Evolutionary conservation across 1,284 basidiomycete species (phyloP).

Genomic region (Phlebopus sp.): DNA sequence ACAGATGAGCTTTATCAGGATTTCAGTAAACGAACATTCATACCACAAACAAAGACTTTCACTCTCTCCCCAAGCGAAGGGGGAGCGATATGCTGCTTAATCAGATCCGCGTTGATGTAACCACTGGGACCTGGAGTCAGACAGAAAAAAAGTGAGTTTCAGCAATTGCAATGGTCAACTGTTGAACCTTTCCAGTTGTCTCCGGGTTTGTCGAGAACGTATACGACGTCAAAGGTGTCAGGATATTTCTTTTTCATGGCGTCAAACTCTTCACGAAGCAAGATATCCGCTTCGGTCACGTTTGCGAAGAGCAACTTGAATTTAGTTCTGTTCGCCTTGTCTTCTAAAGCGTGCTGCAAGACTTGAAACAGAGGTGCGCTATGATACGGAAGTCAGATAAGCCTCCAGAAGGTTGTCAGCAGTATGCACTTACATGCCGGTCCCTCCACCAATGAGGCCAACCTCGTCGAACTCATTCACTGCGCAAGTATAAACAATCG

Average conservation of each 20-base stretch:
- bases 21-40: conserved; percentile 17
- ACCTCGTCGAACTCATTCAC: conserved; percentile 86
- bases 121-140: conserved; percentile 55
- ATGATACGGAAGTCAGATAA: conserved; percentile 15
- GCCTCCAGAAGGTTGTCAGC: conserved; percentile 3
- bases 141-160: conserved; percentile 12
- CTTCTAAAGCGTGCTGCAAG: conserved; percentile 68
- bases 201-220: conserved; percentile 80
- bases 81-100: conserved; percentile 72
- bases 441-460: conserved; percentile 87
- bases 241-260: conserved; percentile 68
- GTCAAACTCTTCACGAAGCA: conserved; percentile 83
- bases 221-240: conserved; percentile 77
- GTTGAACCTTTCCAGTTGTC: conserved; percentile 65
- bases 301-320: conserved; percentile 93
- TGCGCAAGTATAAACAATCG: conserved; percentile 27
- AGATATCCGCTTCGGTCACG: conserved; percentile 87
- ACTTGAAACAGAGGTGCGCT: conserved; percentile 79
- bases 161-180: background rate
- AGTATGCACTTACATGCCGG: conserved; percentile 67
- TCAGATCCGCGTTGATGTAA: conserved; percentile 68
- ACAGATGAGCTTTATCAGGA: conserved; percentile 1
- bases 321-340: conserved; percentile 86
- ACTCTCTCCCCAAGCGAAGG: conserved; percentile 74
- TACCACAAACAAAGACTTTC: conserved; percentile 88